Conservation (phyloP, 306 rosid genomes). For the Medicago lupulina region DNA sequence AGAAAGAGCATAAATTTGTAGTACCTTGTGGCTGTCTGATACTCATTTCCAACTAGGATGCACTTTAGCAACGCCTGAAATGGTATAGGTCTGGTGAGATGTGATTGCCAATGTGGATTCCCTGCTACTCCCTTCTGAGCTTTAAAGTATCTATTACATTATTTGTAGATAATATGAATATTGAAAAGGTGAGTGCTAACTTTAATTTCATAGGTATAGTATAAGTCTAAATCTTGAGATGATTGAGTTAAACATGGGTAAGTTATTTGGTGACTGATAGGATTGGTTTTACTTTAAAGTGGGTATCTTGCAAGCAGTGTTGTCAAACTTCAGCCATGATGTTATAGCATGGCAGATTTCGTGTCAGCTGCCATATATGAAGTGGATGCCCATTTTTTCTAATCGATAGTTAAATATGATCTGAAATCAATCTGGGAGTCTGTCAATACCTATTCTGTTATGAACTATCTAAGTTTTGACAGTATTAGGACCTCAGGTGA, state of each 20-base stretch:
- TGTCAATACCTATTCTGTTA: background rate
- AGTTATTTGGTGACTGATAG: background rate
- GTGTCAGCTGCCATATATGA: background rate
- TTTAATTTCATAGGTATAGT: slow-evolving; percentile 2
- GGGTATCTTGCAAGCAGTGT: background rate
- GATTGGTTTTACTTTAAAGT: slow-evolving; percentile 5
- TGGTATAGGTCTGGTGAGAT: no score
- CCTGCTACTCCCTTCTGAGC: no score
- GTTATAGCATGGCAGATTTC: background rate
- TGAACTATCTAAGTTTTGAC: background rate
- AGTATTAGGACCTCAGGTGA: background rate
- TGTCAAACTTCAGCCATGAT: no score
- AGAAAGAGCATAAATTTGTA: no score
- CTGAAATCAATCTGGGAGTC: background rate
- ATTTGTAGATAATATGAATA: background rate
- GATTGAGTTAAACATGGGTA: no score
- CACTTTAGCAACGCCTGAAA: no score
- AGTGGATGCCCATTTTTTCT: background rate
- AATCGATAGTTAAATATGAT: background rate
- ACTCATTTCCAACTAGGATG: no score
- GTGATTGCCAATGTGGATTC: no score
- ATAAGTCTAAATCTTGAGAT: background rate
- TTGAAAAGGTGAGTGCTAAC: slow-evolving; percentile 4
- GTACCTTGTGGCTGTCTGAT: no score
- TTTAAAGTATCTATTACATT: no score